Base-by-base conservation (phyloP, 768 basidiomycete genomes). In the Suillus variegatus region DNA sequence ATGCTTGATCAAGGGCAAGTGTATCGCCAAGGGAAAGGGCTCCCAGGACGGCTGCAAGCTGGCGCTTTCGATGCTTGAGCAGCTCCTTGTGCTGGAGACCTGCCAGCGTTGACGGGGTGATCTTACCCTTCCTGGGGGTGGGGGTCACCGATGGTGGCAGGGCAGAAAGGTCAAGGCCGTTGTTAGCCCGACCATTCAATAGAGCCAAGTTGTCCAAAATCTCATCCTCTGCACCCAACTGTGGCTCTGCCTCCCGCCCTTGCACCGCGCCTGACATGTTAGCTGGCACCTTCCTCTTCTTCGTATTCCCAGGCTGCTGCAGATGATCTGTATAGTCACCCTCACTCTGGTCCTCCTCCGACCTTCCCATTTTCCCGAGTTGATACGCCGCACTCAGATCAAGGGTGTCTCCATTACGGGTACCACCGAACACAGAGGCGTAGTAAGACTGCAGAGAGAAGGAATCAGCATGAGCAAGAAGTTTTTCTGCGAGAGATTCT, bases 211-310 rank as follows among this genome's bases (percentile, higher is more conserved):
- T 70, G 54, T 79, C 76, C 60, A 69, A 72, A 14, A 69, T 70
- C 66, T 83, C 85, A 60, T 82, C 82, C 60, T 81, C 81, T 28
- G 76, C 82, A 14, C 80, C 80, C 46, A 82, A 80, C 61, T 73
- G 72, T 47, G 82, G 81, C 64, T 76, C 74, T 63, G 69, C 73
- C 64, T 84, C 83, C 52, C 81, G 82, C 62, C 82, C 81, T 52
- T 75, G 78, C 54, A 73, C 76, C 46, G 77, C 74, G 60, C 79
- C 78, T 18, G 80, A 75, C 62, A 79, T 73, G 74, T 91, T 89
- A 44, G 86, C 84, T 1, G 93, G 93, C 3, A 94, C 92, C 74
- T 94, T 94, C 57, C 93, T 83, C 79, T 94, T 94, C 85, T 94
- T 94, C 57, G 91, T 90, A 71, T 94, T 94, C 9, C 89, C 89